Evolutionary conservation across 1,284 basidiomycete species (phyloP).

Genomic region (Anthracocystis setariae): DNA sequence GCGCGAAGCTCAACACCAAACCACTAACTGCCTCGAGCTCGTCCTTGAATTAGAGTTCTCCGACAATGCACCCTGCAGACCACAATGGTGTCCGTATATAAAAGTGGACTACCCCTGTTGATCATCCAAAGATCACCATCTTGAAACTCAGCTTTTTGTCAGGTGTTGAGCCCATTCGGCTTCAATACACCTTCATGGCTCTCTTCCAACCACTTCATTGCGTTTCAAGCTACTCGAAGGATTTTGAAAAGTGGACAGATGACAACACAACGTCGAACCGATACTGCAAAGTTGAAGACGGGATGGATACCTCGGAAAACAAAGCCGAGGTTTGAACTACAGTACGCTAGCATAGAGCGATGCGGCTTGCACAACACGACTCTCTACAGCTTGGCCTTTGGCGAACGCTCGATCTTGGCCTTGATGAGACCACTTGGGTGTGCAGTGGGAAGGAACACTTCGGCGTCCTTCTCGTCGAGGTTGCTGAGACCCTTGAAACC

Average conservation of each 20-base stretch:
- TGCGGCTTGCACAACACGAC: neutral
- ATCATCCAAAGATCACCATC: no score
- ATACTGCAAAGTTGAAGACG: no score
- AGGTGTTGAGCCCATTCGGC: no score
- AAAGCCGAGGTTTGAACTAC: neutral
- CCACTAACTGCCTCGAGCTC: neutral
- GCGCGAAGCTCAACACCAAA: neutral
- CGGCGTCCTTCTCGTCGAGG: constrained; percentile 57
- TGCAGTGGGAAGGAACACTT: constrained; percentile 60
- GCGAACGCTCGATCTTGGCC: constrained; percentile 50
- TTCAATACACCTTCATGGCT: no score
- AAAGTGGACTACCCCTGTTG: no score
- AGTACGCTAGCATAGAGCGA: neutral
- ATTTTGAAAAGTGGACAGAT: no score
- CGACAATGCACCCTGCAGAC: neutral
- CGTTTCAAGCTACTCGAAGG: no score
- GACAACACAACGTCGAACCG: no score
- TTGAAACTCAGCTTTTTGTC: no score
- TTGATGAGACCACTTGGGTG: constrained; percentile 63
- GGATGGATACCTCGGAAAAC: neutral
- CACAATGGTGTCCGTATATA: no score
- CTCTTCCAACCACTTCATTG: no score
- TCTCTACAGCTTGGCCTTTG: constrained; percentile 43
- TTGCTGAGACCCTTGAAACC: constrained; percentile 58
- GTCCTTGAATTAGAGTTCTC: neutral